These are phyloP conservation scores for Sphaerostilbella broomeana DNA, from an alignment of 2,329 filamentous ascomycete species.

Conservation along the genomic window DNA sequence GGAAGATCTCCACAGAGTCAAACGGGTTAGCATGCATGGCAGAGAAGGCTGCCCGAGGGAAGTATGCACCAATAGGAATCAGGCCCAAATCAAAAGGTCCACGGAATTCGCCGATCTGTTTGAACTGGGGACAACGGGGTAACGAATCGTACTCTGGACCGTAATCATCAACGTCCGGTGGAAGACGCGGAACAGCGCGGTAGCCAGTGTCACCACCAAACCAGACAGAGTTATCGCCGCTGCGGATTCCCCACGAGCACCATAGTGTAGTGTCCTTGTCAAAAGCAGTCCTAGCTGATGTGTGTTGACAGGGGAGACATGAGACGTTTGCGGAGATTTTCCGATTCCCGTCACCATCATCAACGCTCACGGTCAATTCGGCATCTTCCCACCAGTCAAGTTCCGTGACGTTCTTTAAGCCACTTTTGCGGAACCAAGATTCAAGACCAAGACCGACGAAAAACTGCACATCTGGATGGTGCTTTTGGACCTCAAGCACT, in stretches of 20 bases:
- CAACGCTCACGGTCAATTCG: slow-evolving; percentile 54
- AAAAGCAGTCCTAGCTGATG: slow-evolving; percentile 58
- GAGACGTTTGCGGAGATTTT: slow-evolving; percentile 64
- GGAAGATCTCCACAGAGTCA: slow-evolving; percentile 84
- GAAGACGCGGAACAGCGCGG: slow-evolving; percentile 62
- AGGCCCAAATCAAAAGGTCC: slow-evolving; percentile 88
- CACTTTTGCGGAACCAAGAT: slow-evolving; percentile 67
- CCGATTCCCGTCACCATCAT: slow-evolving; percentile 26
- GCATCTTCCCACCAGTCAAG: slow-evolving; percentile 92
- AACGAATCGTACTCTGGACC: slow-evolving; percentile 56
- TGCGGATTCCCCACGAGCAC: slow-evolving; percentile 77
- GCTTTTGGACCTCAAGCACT: slow-evolving; percentile 61
- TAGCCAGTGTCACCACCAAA: slow-evolving; percentile 93
- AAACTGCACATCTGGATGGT: slow-evolving; percentile 75
- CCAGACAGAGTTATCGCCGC: slow-evolving; percentile 71
- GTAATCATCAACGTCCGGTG: slow-evolving; percentile 62
- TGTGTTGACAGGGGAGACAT: slow-evolving; percentile 81
- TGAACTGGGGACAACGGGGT: slow-evolving; percentile 77
- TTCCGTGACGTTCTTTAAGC: slow-evolving; percentile 74
- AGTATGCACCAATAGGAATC: slow-evolving; percentile 89
- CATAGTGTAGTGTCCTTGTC: slow-evolving; percentile 76
- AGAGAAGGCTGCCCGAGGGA: slow-evolving; percentile 65
- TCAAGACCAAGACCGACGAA: slow-evolving; percentile 81
- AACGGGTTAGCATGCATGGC: slow-evolving; percentile 79
- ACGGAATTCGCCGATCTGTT: slow-evolving; percentile 69